A percentile compares a stretch with the other conserved stretches of the same genome.
Conservation (phyloP, 2,329 filamentous ascomycete genomes). For the Aspergillus sp. region DNA sequence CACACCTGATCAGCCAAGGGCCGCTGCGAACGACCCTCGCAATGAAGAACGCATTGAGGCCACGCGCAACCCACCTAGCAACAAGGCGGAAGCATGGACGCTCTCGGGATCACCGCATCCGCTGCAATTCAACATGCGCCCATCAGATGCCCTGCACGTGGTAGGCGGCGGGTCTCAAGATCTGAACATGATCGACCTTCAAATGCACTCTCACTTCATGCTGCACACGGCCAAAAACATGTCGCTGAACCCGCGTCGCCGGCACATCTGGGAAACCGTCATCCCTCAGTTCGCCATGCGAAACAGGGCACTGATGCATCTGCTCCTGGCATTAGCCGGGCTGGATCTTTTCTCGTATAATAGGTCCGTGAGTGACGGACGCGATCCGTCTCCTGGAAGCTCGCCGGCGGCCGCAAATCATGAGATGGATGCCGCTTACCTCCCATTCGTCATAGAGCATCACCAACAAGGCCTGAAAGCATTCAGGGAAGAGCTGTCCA, state of each 20-base stretch:
- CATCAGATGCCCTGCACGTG: not conserved
- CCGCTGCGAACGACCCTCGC: not conserved
- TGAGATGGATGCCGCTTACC: not conserved
- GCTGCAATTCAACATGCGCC: constrained; percentile 9
- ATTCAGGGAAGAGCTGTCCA: constrained; percentile 12
- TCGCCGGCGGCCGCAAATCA: not conserved
- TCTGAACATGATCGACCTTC: constrained; percentile 20
- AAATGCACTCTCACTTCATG: constrained; percentile 17
- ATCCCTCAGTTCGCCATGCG: constrained; percentile 20
- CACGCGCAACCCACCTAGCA: not conserved
- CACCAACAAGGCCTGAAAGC: constrained; percentile 19
- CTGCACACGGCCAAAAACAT: constrained; percentile 15
- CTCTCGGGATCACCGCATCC: constrained; percentile 5
- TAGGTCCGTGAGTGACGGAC: too few species aligned
- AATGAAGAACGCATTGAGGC: not conserved
- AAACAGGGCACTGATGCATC: constrained; percentile 21
- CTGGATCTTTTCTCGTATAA: constrained; percentile 12
- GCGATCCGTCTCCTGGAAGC: too few species aligned
- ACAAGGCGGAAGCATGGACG: not conserved
- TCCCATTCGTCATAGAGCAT: constrained; percentile 14
- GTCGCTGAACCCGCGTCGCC: constrained; percentile 7
- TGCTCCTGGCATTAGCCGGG: constrained; percentile 24
- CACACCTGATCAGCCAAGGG: not conserved
- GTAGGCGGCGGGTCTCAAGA: not conserved
- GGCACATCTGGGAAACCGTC: constrained; percentile 15